Conservation (phyloP, 768 basidiomycete genomes). For the Collybia sordida region DNA sequence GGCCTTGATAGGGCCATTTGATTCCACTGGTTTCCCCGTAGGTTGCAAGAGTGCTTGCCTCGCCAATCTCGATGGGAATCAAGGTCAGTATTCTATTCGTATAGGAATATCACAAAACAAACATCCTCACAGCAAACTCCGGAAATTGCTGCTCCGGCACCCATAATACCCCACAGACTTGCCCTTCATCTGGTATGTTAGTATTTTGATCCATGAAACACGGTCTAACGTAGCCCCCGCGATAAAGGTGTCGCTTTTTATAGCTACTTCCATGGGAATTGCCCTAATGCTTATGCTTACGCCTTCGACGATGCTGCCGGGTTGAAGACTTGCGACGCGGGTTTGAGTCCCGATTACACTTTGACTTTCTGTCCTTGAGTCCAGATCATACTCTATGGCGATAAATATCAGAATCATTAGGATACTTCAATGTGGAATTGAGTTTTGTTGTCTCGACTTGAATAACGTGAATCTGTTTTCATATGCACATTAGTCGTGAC, state of each 20-base stretch:
- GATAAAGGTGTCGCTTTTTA: constrained; percentile 21
- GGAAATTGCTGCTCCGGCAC: constrained; percentile 35
- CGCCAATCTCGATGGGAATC: constrained; percentile 32
- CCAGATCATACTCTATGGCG: too few species aligned
- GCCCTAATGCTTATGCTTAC: constrained; percentile 38
- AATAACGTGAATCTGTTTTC: too few species aligned
- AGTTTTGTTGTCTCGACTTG: too few species aligned
- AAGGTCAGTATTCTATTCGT: constrained; percentile 7
- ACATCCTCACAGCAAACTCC: constrained; percentile 21
- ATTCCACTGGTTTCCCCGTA: constrained; percentile 44
- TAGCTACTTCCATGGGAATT: constrained; percentile 25
- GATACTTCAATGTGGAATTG: too few species aligned
- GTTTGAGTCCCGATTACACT: constrained; percentile 27
- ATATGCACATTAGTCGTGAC: too few species aligned
- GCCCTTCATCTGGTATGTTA: constrained; percentile 28
- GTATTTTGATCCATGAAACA: constrained; percentile 6
- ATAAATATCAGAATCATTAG: too few species aligned
- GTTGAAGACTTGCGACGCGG: constrained; percentile 38
- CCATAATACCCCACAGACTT: constrained; percentile 31
- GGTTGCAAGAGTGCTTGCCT: constrained; percentile 55
- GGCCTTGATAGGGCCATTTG: constrained; percentile 44
- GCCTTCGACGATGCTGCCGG: constrained; percentile 35
- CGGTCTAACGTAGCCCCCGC: neutral
- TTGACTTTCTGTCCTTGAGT: constrained; percentile 27
- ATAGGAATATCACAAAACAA: neutral